Conservation (phyloP, 306 rosid species). For the Hippophae gyantsensis region DNA sequence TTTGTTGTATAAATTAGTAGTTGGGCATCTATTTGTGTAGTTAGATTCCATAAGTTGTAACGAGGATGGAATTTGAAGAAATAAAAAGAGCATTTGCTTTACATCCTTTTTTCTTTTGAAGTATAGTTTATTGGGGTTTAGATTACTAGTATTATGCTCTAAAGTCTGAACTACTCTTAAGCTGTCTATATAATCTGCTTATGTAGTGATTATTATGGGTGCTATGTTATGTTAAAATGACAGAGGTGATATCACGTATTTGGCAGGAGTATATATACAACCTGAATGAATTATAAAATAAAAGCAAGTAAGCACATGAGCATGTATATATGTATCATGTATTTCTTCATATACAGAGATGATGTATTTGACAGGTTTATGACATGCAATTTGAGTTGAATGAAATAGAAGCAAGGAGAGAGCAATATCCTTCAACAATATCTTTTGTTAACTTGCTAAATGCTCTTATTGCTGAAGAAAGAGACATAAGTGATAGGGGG, state of each 20-base stretch:
- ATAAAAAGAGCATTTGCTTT: too few species aligned
- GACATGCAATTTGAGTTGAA: slow-evolving; percentile 95
- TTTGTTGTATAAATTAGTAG: too few species aligned
- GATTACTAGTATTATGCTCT: neutral
- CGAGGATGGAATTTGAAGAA: too few species aligned
- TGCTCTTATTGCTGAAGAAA: slow-evolving; percentile 87
- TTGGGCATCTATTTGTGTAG: too few species aligned
- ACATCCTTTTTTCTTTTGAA: too few species aligned
- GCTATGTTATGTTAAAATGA: too few species aligned
- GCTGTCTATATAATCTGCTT: neutral
- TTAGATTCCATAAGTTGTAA: too few species aligned
- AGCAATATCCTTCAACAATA: slow-evolving; percentile 87
- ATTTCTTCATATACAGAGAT: slow-evolving; percentile 6
- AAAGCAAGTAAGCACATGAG: neutral
- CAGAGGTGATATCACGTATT: too few species aligned
- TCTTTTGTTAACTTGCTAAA: slow-evolving; percentile 88
- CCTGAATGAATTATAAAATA: too few species aligned
- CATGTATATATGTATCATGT: neutral
- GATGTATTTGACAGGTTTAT: slow-evolving; percentile 59
- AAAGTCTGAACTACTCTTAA: neutral
- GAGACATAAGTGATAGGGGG: slow-evolving; percentile 87
- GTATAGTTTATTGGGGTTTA: neutral
- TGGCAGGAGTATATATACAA: too few species aligned
- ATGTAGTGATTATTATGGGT: neutral
- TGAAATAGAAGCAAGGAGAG: slow-evolving; percentile 93